Percentiles rank a stretch among this genome's conserved stretches.
Conservation (phyloP, 2,329 filamentous ascomycete genomes). For the Beauveria asiatica region DNA sequence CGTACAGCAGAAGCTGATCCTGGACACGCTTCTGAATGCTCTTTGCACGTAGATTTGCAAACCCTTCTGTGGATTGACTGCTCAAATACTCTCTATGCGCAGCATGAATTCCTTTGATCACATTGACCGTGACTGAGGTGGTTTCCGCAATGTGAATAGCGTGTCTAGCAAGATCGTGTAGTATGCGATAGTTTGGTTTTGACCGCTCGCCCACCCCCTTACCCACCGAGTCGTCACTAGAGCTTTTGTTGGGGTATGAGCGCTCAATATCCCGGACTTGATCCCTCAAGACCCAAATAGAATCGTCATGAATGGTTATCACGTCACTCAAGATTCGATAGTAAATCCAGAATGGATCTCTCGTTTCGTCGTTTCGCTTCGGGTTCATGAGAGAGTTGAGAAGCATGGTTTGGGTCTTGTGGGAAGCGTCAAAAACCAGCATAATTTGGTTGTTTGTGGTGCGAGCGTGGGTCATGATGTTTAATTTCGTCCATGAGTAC, state of each 20-base stretch:
- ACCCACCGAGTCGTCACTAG: too few relatives aligned
- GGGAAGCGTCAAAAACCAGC: constrained; percentile 23
- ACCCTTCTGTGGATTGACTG: neutral
- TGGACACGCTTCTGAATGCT: constrained; percentile 17
- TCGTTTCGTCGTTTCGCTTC: constrained; percentile 9
- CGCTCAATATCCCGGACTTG: constrained; percentile 27
- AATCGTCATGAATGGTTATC: constrained; percentile 22
- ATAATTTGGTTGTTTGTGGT: constrained; percentile 18
- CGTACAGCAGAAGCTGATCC: constrained; percentile 24
- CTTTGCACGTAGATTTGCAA: constrained; percentile 8
- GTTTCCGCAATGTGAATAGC: constrained; percentile 37
- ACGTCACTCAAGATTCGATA: constrained; percentile 22
- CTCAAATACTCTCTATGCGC: constrained; percentile 19
- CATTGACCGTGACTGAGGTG: constrained; percentile 26
- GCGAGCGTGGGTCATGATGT: constrained; percentile 23
- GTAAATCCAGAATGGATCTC: constrained; percentile 31
- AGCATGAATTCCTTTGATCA: constrained; percentile 22
- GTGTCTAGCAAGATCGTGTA: constrained; percentile 36
- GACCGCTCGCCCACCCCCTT: too few relatives aligned
- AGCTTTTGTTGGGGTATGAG: neutral
- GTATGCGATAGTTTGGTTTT: constrained; percentile 22
- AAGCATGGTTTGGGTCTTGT: constrained; percentile 7
- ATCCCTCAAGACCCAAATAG: constrained; percentile 32
- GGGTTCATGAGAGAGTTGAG: neutral
- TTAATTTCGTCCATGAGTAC: constrained; percentile 29